Evolutionary conservation across 2,329 filamentous ascomycete species (phyloP).

Genomic region (Exophiala oligosperma): DNA sequence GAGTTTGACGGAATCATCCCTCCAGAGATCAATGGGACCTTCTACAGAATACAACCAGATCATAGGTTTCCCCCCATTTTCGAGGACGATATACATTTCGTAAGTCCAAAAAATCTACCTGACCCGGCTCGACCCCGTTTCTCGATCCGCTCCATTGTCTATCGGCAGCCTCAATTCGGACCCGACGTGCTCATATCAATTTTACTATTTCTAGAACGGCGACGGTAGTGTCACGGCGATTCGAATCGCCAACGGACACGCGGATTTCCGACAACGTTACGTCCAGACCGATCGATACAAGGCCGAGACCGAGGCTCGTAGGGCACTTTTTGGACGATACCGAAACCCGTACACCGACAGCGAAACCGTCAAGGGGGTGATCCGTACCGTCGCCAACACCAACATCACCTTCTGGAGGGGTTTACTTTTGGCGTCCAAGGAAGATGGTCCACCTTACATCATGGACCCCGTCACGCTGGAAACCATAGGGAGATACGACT

Average conservation of each 20-base stretch:
- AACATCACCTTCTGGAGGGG: slow-evolving; percentile 60
- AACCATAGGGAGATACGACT: slow-evolving; percentile 52
- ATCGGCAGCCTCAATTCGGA: not conserved
- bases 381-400: slow-evolving; percentile 59
- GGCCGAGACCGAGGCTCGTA: slow-evolving; percentile 39
- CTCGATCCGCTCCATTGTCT: not conserved
- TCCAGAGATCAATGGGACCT: slow-evolving; percentile 45
- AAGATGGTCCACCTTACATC: slow-evolving; percentile 52
- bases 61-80: slow-evolving; percentile 56
- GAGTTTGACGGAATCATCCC: slow-evolving; percentile 44
- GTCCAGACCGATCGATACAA: slow-evolving; percentile 45
- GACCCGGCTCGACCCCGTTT: not conserved
- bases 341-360: slow-evolving; percentile 58
- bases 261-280: slow-evolving; percentile 45
- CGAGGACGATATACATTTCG: slow-evolving; percentile 54
- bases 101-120: not conserved
- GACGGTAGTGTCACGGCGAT: slow-evolving; percentile 47
- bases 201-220: slow-evolving; percentile 33
- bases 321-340: slow-evolving; percentile 55
- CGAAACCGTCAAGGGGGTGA: slow-evolving; percentile 51
- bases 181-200: not conserved
- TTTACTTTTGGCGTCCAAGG: slow-evolving; percentile 46
- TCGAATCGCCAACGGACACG: slow-evolving; percentile 42
- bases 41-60: slow-evolving; percentile 46
- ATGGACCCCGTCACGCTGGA: slow-evolving; percentile 49